These are phyloP conservation scores for Coniochaeta sp. DNA, from an alignment of 2,329 filamentous ascomycete genomes.

Conservation along the genomic window DNA sequence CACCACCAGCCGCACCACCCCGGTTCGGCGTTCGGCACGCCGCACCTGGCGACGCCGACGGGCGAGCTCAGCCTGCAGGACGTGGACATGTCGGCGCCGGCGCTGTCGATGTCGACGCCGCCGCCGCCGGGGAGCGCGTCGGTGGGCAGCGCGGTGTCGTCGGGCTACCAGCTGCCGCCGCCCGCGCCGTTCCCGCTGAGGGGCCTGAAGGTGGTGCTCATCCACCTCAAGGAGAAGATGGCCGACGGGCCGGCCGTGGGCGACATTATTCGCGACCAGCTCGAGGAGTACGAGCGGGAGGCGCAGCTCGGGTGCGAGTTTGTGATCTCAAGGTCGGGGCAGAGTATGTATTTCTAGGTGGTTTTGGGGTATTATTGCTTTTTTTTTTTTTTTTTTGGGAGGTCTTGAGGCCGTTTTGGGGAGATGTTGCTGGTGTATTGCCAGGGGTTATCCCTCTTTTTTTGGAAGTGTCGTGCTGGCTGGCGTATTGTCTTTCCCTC, in stretches of 20 bases:
- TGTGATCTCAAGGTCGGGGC: conserved; percentile 60
- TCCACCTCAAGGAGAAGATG: conserved; percentile 87
- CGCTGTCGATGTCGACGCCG: conserved; percentile 2
- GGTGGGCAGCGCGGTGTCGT: conserved; percentile 2
- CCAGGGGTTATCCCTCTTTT: too few species aligned
- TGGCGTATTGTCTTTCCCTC: neutral
- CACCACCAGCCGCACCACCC: neutral
- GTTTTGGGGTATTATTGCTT: neutral
- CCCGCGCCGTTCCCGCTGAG: conserved; percentile 45
- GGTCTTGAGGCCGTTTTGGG: too few species aligned
- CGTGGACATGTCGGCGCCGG: conserved; percentile 15
- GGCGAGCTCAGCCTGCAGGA: conserved; percentile 36
- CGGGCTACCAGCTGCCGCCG: conserved; percentile 12
- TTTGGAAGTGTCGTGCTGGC: too few species aligned
- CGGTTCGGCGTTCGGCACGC: conserved; percentile 23
- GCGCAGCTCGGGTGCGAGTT: conserved; percentile 72
- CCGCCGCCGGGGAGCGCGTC: conserved; percentile 5
- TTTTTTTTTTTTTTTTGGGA: neutral
- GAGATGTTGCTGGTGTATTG: too few species aligned
- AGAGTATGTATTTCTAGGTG: conserved; percentile 43
- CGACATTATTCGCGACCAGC: conserved; percentile 62
- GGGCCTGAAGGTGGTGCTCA: conserved; percentile 76
- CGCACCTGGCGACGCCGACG: conserved; percentile 39
- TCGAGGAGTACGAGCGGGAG: conserved; percentile 58
- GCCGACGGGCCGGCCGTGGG: conserved; percentile 59